phyloP scores from a whole-genome alignment of 2,329 filamentous ascomycete genomes.

The Neonectria magnoliae region DNA sequence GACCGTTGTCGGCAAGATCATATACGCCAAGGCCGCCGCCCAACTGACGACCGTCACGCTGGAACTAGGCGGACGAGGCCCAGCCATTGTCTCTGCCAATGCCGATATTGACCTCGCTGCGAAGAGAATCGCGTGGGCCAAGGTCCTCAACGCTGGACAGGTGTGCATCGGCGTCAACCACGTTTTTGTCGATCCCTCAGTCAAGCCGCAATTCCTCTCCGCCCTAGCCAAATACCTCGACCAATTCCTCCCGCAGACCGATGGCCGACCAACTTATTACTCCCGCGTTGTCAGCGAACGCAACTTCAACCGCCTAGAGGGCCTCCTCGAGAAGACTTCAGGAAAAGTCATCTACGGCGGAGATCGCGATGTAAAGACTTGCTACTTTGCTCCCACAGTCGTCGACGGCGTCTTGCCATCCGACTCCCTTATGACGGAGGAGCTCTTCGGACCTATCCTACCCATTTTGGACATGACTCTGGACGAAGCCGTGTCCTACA shows the following conservation, averaged over 20 bases:
- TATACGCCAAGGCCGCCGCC: slow-evolving; percentile 53
- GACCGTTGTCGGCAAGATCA: slow-evolving; percentile 48
- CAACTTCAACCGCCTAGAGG: slow-evolving; percentile 53
- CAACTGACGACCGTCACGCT: slow-evolving; percentile 55
- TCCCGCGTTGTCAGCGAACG: slow-evolving; percentile 53
- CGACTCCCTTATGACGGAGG: slow-evolving; percentile 4
- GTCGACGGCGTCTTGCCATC: slow-evolving; percentile 47
- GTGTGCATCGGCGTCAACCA: slow-evolving; percentile 51
- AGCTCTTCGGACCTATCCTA: slow-evolving; percentile 53
- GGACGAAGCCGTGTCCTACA: slow-evolving; percentile 44
- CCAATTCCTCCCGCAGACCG: not conserved
- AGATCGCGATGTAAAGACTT: slow-evolving; percentile 41
- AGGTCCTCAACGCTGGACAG: slow-evolving; percentile 45
- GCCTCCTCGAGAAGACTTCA: slow-evolving; percentile 47
- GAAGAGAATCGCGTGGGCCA: slow-evolving; percentile 53
- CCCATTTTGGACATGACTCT: slow-evolving; percentile 50
- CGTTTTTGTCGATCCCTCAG: slow-evolving; percentile 53
- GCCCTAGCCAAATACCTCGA: slow-evolving; percentile 44
- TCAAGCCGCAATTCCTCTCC: slow-evolving; percentile 51
- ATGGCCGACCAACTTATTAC: slow-evolving; percentile 36
- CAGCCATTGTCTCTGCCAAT: slow-evolving; percentile 52
- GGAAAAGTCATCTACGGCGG: slow-evolving; percentile 52
- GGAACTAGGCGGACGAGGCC: slow-evolving; percentile 57
- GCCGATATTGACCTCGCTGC: slow-evolving; percentile 55
- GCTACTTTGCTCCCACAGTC: slow-evolving; percentile 51